These are phyloP conservation scores for Wickerhamomyces bovis DNA, from an alignment of 805 yeast genomes.

Conservation along the genomic window DNA sequence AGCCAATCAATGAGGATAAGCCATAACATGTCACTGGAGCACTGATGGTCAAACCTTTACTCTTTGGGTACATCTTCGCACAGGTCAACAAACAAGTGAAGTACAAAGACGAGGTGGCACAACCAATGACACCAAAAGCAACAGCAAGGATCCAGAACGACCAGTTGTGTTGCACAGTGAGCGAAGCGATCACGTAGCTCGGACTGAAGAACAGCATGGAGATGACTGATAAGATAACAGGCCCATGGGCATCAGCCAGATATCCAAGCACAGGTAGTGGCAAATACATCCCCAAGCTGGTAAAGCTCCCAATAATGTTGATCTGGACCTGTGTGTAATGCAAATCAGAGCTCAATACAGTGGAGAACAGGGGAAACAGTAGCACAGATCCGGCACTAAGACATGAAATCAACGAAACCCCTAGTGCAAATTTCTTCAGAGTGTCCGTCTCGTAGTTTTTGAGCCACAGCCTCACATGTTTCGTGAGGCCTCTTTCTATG, in stretches of 20 bases:
- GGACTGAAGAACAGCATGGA: constrained; percentile 60
- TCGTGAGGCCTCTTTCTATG: constrained; percentile 37
- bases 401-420: constrained; percentile 55
- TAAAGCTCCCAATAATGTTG: constrained; percentile 68
- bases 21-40: constrained; percentile 89
- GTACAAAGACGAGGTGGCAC: constrained; percentile 68
- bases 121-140: constrained; percentile 56
- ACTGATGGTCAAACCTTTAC: constrained; percentile 76
- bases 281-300: constrained; percentile 77
- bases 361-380: constrained; percentile 74
- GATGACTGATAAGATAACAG: constrained; percentile 59
- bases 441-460: constrained; percentile 33
- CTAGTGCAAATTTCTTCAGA: constrained; percentile 46
- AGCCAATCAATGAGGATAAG: constrained; percentile 66
- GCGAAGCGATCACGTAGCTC: constrained; percentile 51
- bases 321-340: constrained; percentile 59
- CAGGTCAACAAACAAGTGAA: constrained; percentile 72
- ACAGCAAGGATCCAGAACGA: constrained; percentile 34
- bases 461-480: constrained; percentile 38
- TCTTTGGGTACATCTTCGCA: constrained; percentile 75
- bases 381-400: constrained; percentile 77
- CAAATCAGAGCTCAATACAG: constrained; percentile 53
- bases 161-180: constrained; percentile 26
- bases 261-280: constrained; percentile 80
- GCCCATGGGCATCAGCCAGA: constrained; percentile 81